Base-by-base conservation (phyloP, 495 filamentous ascomycete genomes). In the Copromyces sp. region DNA sequence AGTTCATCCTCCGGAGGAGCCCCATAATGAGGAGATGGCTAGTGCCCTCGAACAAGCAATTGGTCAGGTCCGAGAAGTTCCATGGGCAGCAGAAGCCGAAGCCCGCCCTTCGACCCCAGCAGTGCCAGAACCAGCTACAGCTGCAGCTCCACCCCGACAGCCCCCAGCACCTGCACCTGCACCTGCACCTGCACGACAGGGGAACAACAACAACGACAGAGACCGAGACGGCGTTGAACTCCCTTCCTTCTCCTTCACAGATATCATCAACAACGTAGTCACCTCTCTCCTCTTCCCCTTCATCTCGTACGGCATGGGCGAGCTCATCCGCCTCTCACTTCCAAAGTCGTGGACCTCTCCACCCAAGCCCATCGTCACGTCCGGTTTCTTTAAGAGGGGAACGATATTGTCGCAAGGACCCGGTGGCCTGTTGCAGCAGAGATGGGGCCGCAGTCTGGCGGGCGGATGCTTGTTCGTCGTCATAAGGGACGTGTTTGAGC, bases 391-490 rank as follows among this genome's bases (percentile, higher is more conserved):
- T 4, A 37, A 14, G 3, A 35, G 7, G 7, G 32, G 29, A 9
- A 9, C 45, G 47, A 65, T 20, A 81, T 83, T 61, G 75, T 81
- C 11, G 78, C 78, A 16, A 82, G 32, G 24, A 3, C 29, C 53
- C 53, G 32, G 86, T 9, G 90, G 93, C 1, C 82, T 95, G 29
- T 82, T 97, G 38, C 92, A 94, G 77, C 84, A 87, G 59, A 85
- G 87, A 35, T 95, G 93, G 90, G 93, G 92, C 9, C 86, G 93
- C 69, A 95, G 91, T 75, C 83, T 95, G 3, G 85, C 92, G 7
- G 93, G 93, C 14, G 93, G 93, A 0, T 95, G 92, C 79, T 83
- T 93, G 61, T 94, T 92, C 74, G 89, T 94, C 65, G 87, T 94
- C 29, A 78, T 94, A 8, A 92, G 91, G 75, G 93, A 97, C 79